These are phyloP conservation scores for Lactarius hatsudake DNA, from an alignment of 768 basidiomycete genomes.

Conservation along the genomic window DNA sequence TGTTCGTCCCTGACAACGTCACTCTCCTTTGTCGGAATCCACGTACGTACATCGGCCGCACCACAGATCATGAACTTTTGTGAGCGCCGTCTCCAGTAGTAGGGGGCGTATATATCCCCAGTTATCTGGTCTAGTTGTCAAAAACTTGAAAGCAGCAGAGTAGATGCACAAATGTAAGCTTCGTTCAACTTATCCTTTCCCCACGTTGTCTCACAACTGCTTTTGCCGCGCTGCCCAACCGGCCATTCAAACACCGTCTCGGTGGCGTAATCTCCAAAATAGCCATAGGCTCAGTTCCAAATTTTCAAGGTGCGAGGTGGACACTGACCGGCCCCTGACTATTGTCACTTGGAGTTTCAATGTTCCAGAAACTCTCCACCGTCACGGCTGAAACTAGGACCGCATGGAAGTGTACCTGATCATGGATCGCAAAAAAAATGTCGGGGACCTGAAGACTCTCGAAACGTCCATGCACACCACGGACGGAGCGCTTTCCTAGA, in stretches of 20 bases:
- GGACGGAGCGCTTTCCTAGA: neutral
- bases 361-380: neutral
- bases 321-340: neutral
- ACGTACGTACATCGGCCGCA: neutral
- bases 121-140: neutral
- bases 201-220: neutral
- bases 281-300: neutral
- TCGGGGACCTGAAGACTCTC: constrained; percentile 20
- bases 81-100: neutral
- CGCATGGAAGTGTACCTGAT: neutral
- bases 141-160: neutral
- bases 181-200: neutral
- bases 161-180: neutral
- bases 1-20: neutral
- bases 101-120: neutral
- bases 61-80: neutral
- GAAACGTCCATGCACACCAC: constrained; percentile 13
- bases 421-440: neutral
- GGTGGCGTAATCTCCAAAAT: neutral
- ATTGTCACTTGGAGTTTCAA: constrained; percentile 1
- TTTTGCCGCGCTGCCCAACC: neutral
- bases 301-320: neutral
- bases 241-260: neutral
- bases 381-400: neutral
- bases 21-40: neutral